A percentile compares a stretch with the other conserved stretches of the same genome.
Evolutionary conservation across 2,329 filamentous ascomycete species (phyloP).

Genomic region (Aspergillus sp.): DNA sequence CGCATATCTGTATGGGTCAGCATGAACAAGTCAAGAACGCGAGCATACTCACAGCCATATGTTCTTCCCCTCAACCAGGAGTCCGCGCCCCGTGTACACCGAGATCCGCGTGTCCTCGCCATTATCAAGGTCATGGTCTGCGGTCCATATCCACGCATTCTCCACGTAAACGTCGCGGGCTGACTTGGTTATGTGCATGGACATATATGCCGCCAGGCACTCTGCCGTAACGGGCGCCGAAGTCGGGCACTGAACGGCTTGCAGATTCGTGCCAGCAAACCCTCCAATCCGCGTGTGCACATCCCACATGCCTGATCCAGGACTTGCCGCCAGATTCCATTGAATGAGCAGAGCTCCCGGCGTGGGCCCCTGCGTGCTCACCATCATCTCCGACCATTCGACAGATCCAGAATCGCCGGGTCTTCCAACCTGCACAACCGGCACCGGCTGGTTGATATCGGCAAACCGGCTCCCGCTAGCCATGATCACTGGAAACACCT

Average conservation of each 20-base stretch:
- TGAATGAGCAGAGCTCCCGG: constrained; percentile 62
- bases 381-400: constrained; percentile 63
- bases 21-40: not conserved
- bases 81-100: constrained; percentile 45
- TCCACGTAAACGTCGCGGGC: constrained; percentile 36
- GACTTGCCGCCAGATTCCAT: constrained; percentile 55
- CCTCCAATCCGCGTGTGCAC: constrained; percentile 45
- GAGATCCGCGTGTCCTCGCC: constrained; percentile 41
- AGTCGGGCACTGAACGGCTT: constrained; percentile 35
- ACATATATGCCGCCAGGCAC: constrained; percentile 29
- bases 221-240: constrained; percentile 25
- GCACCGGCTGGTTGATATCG: constrained; percentile 49
- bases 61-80: constrained; percentile 39
- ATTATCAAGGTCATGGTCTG: constrained; percentile 50
- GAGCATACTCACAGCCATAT: constrained; percentile 27
- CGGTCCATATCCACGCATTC: constrained; percentile 45
- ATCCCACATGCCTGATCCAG: constrained; percentile 48
- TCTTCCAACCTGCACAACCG: constrained; percentile 58
- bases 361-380: constrained; percentile 58
- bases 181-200: constrained; percentile 26
- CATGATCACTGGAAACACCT: constrained; percentile 47
- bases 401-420: constrained; percentile 55
- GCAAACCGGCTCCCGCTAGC: constrained; percentile 49
- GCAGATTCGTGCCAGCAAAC: constrained; percentile 41
- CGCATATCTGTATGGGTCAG: constrained; percentile 24